Percentiles rank a stretch among this genome's conserved stretches.
Evolutionary conservation across 768 basidiomycete genomes (phyloP).

Genomic region (Clitopilus hobsonii): DNA sequence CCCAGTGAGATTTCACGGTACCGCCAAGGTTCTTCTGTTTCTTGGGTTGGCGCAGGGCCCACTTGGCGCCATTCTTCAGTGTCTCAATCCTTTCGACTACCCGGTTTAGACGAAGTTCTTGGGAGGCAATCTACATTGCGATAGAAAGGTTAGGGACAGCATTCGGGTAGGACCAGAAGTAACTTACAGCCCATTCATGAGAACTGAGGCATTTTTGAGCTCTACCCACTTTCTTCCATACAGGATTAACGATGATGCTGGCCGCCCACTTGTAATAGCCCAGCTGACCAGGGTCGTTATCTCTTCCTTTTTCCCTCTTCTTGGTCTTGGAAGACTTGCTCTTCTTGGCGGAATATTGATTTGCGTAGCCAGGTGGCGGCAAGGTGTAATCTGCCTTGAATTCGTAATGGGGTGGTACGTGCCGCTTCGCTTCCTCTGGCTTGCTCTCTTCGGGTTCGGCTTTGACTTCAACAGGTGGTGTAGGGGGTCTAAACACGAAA

Average conservation of each 20-base stretch:
- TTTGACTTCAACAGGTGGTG: slow-evolving; percentile 7
- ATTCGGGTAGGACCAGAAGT: background rate
- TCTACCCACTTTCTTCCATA: slow-evolving; percentile 63
- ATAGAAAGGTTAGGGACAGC: slow-evolving; percentile 3
- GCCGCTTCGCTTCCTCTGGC: slow-evolving; percentile 9
- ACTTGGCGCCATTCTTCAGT: slow-evolving; percentile 73
- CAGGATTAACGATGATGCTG: slow-evolving; percentile 70
- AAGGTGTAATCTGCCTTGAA: slow-evolving; percentile 47
- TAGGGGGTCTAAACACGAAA: slow-evolving; percentile 7
- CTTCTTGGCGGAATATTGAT: slow-evolving; percentile 46
- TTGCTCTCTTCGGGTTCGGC: slow-evolving; percentile 1
- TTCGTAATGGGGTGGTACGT: slow-evolving; percentile 27
- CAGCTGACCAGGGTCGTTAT: slow-evolving; percentile 52
- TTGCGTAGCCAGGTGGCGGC: slow-evolving; percentile 51
- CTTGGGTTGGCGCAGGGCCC: slow-evolving; percentile 95
- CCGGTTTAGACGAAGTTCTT: slow-evolving; percentile 72
- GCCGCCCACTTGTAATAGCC: slow-evolving; percentile 67
- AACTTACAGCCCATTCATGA: slow-evolving; percentile 78
- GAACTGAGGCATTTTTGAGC: slow-evolving; percentile 77
- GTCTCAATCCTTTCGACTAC: slow-evolving; percentile 82
- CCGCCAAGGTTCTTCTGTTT: slow-evolving; percentile 82
- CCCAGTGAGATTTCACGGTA: slow-evolving; percentile 84
- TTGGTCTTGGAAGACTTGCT: slow-evolving; percentile 33
- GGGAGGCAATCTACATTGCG: slow-evolving; percentile 78
- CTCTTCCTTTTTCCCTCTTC: slow-evolving; percentile 39